phyloP scores from a whole-genome alignment of 2,329 filamentous ascomycete species.

The Camillea tinctor region DNA sequence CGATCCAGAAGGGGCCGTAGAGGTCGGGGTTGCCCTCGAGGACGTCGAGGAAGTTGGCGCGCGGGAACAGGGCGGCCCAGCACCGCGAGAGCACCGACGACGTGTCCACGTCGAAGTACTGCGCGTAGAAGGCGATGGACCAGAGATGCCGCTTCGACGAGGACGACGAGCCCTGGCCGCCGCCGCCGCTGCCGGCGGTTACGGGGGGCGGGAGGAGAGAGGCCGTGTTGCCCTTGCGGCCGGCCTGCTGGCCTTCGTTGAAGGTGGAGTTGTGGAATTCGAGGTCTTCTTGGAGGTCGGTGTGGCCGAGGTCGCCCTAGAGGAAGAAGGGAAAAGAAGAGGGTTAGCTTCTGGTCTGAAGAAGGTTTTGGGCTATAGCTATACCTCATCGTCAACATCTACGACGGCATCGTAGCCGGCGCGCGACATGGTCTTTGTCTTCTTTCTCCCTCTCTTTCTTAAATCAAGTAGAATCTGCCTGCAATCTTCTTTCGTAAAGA shows the following conservation, averaged over 20 bases:
- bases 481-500: constrained; percentile 4
- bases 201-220: constrained; percentile 55
- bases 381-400: constrained; percentile 92
- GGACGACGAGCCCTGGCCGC: constrained; percentile 16
- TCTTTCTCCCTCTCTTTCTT: constrained; percentile 3
- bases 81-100: constrained; percentile 84
- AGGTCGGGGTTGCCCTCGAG: constrained; percentile 95
- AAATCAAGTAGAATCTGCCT: too few species aligned
- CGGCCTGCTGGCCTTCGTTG: constrained; percentile 55
- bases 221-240: constrained; percentile 54
- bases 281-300: constrained; percentile 96
- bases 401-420: constrained; percentile 97
- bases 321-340: neutral
- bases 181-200: constrained; percentile 42
- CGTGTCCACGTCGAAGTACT: constrained; percentile 99
- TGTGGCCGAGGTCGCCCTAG: constrained; percentile 95
- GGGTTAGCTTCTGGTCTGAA: constrained; percentile 10
- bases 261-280: constrained; percentile 97
- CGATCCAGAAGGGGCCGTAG: constrained; percentile 98
- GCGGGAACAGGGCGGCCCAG: constrained; percentile 83
- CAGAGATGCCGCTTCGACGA: constrained; percentile 83
- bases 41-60: constrained; percentile 93
- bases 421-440: constrained; percentile 61
- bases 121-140: constrained; percentile 89
- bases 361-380: constrained; percentile 8